Evolutionary conservation across 2,329 filamentous ascomycete species (phyloP).

Genomic region (Fusarium marasasianum): DNA sequence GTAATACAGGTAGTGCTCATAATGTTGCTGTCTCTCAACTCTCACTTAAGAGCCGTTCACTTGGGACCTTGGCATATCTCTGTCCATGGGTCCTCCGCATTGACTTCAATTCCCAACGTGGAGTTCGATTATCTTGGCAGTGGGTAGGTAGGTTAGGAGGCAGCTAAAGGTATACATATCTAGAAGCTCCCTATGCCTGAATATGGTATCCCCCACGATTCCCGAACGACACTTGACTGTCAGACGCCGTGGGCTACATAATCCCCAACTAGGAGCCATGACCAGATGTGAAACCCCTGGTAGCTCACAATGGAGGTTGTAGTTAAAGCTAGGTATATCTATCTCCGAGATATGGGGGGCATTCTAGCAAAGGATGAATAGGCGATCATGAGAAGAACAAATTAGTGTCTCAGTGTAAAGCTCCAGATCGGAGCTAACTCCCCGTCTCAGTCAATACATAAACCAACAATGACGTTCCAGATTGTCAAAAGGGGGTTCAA

Average conservation of each 20-base stretch:
- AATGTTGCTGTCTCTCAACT: background rate
- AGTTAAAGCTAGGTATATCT: background rate
- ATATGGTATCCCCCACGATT: background rate
- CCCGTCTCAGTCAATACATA: background rate
- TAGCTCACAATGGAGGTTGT: background rate
- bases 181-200: background rate
- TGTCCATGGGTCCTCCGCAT: background rate
- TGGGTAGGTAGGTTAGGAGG: background rate
- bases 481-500: background rate
- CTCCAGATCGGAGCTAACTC: background rate
- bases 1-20: background rate
- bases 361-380: background rate
- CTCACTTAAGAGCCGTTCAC: background rate
- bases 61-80: background rate
- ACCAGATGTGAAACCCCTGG: background rate
- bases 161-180: background rate
- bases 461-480: conserved; percentile 18
- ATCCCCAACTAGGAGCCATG: background rate
- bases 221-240: background rate
- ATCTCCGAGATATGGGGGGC: too few relatives aligned
- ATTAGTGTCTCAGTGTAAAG: background rate
- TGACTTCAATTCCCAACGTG: background rate
- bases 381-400: background rate
- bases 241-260: background rate
- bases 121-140: background rate